These are phyloP conservation scores for Pulveroboletus sp. DNA, from an alignment of 768 basidiomycete genomes.

Conservation along the genomic window DNA sequence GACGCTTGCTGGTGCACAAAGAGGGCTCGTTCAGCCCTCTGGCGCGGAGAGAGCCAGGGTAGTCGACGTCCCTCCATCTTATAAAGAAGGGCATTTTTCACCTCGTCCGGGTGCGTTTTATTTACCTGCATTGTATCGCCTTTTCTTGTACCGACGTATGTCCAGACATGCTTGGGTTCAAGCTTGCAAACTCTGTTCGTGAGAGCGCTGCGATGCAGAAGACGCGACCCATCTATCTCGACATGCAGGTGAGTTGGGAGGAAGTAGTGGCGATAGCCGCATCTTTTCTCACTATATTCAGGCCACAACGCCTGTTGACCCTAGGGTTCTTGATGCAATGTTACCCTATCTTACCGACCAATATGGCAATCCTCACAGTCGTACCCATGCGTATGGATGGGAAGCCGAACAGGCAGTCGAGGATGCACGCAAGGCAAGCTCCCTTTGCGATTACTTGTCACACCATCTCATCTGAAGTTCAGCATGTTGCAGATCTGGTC, in stretches of 20 bases:
- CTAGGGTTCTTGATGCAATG: constrained; percentile 95
- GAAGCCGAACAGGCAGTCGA: constrained; percentile 96
- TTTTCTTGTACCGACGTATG: background rate
- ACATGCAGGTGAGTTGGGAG: constrained; percentile 78
- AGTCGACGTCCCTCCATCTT: constrained; percentile 73
- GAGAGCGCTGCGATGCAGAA: constrained; percentile 57
- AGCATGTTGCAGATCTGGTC: constrained; percentile 90
- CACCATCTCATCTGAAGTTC: constrained; percentile 3
- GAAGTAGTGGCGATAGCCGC: background rate
- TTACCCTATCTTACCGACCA: constrained; percentile 92
- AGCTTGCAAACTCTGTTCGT: constrained; percentile 59
- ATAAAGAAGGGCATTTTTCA: constrained; percentile 63
- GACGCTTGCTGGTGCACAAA: constrained; percentile 32
- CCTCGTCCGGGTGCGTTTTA: constrained; percentile 64
- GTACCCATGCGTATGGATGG: constrained; percentile 99
- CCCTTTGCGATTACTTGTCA: constrained; percentile 7
- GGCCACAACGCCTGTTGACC: constrained; percentile 98
- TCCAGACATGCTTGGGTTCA: constrained; percentile 87
- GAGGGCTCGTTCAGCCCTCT: constrained; percentile 77
- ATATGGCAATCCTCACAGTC: constrained; percentile 96
- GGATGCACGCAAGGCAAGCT: constrained; percentile 72
- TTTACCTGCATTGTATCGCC: background rate
- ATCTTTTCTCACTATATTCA: constrained; percentile 29
- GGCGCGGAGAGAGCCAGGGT: constrained; percentile 79
- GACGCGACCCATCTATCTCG: constrained; percentile 90